Conservation (phyloP, 805 yeast species). For the Candida hispaniensis region DNA sequence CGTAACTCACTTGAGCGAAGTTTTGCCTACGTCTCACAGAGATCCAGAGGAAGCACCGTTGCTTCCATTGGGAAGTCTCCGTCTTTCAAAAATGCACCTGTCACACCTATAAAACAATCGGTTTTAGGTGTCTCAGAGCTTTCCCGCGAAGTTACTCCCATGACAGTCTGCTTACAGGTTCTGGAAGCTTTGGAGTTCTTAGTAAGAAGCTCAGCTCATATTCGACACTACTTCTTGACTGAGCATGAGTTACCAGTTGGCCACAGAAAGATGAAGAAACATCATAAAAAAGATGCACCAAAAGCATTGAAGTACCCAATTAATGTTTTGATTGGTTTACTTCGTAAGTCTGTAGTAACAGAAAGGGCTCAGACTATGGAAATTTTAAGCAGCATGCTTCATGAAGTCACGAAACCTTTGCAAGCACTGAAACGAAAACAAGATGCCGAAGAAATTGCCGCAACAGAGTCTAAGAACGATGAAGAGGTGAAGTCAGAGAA, state of each 20-base stretch:
- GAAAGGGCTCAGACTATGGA: constrained; percentile 73
- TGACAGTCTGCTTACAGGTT: constrained; percentile 63
- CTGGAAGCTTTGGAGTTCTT: constrained; percentile 64
- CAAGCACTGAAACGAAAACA: constrained; percentile 30
- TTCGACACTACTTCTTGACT: constrained; percentile 63
- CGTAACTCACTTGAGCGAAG: constrained; percentile 51
- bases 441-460: constrained; percentile 25
- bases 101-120: constrained; percentile 16
- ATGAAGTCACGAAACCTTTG: constrained; percentile 66
- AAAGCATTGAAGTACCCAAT: constrained; percentile 47
- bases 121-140: constrained; percentile 11
- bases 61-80: constrained; percentile 18
- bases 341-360: constrained; percentile 53
- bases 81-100: constrained; percentile 18
- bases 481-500: neutral
- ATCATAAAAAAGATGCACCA: constrained; percentile 26
- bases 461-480: constrained; percentile 2
- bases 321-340: constrained; percentile 50
- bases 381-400: constrained; percentile 59
- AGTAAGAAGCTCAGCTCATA: constrained; percentile 53
- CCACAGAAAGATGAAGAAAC: constrained; percentile 27
- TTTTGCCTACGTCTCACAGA: constrained; percentile 44
- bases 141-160: constrained; percentile 36
- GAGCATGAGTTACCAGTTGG: constrained; percentile 52
- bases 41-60: neutral